Percentiles rank a stretch among this genome's conserved stretches.
Conservation (phyloP, 306 rosid genomes). For the Gleditsia sinensis region DNA sequence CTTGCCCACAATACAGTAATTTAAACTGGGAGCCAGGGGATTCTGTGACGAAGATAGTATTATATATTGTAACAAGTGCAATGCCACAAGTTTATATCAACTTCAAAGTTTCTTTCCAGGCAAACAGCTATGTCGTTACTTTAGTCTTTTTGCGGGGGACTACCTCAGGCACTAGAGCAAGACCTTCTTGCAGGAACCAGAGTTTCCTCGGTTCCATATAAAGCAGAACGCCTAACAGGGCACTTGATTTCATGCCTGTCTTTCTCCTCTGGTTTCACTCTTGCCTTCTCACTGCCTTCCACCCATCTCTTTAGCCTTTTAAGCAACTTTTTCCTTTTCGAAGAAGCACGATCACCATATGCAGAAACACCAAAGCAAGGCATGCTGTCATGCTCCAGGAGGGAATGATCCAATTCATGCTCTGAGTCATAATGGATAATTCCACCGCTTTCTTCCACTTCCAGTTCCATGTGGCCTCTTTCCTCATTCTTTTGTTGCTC, state of each 20-base stretch:
- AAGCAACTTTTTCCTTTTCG: constrained; percentile 51
- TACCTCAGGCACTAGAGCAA: constrained; percentile 59
- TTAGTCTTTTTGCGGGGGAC: too few relatives aligned
- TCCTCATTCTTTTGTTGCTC: constrained; percentile 38
- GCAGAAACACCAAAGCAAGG: constrained; percentile 42
- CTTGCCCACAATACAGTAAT: too few relatives aligned
- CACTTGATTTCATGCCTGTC: constrained; percentile 26
- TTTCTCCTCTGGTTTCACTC: constrained; percentile 44
- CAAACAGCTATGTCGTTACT: too few relatives aligned
- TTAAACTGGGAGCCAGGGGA: too few relatives aligned
- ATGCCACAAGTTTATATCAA: too few relatives aligned
- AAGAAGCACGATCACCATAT: constrained; percentile 27
- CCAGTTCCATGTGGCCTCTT: constrained; percentile 20
- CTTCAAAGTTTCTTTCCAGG: too few relatives aligned
- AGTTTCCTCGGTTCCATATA: constrained; percentile 40
- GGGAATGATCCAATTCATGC: constrained; percentile 42
- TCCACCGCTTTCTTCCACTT: constrained; percentile 38
- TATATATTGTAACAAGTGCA: too few relatives aligned
- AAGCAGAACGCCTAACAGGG: too few relatives aligned
- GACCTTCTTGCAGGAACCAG: constrained; percentile 40
- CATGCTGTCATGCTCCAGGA: constrained; percentile 34
- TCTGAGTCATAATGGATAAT: constrained; percentile 37
- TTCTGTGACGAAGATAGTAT: too few relatives aligned
- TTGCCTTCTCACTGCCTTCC: constrained; percentile 59
- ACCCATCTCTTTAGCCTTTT: constrained; percentile 57